Conservation (phyloP, 2,329 filamentous ascomycete genomes). For the Phaeosphaeriaceae sp. region DNA sequence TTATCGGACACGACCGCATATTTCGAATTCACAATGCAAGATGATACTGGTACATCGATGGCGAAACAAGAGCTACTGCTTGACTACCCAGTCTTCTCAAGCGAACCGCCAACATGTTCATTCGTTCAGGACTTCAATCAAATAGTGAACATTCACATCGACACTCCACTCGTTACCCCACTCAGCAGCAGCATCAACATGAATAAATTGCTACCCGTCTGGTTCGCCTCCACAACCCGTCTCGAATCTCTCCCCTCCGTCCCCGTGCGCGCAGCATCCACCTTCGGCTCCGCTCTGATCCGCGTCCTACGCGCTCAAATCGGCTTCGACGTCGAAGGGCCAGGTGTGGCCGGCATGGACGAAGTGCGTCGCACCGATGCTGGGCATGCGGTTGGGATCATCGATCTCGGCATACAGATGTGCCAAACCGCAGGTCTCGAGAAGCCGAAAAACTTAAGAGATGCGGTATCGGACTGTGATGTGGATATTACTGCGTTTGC, state of each 20-base stretch:
- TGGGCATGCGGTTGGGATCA: slow-evolving; percentile 34
- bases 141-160: neutral
- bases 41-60: neutral
- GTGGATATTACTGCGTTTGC: slow-evolving; percentile 50
- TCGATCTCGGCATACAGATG: slow-evolving; percentile 43
- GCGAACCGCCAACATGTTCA: neutral
- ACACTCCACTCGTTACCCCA: neutral
- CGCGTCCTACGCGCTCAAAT: slow-evolving; percentile 50
- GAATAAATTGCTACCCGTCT: slow-evolving; percentile 30
- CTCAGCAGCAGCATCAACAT: neutral
- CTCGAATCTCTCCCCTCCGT: slow-evolving; percentile 48
- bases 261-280: slow-evolving; percentile 44
- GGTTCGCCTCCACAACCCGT: slow-evolving; percentile 48
- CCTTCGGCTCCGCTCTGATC: slow-evolving; percentile 45
- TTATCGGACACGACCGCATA: slow-evolving; percentile 21
- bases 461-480: slow-evolving; percentile 25
- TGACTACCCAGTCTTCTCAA: slow-evolving; percentile 16
- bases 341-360: slow-evolving; percentile 51
- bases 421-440: slow-evolving; percentile 20
- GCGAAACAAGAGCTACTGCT: slow-evolving; percentile 10
- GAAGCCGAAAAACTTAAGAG: slow-evolving; percentile 28
- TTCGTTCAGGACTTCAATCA: neutral
- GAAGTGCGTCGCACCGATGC: slow-evolving; percentile 40
- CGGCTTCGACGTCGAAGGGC: slow-evolving; percentile 48
- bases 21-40: slow-evolving; percentile 25